Evolutionary conservation across 192 early-diverging fungal genomes (phyloP).

Genomic region (Funneliformis mosseae): DNA sequence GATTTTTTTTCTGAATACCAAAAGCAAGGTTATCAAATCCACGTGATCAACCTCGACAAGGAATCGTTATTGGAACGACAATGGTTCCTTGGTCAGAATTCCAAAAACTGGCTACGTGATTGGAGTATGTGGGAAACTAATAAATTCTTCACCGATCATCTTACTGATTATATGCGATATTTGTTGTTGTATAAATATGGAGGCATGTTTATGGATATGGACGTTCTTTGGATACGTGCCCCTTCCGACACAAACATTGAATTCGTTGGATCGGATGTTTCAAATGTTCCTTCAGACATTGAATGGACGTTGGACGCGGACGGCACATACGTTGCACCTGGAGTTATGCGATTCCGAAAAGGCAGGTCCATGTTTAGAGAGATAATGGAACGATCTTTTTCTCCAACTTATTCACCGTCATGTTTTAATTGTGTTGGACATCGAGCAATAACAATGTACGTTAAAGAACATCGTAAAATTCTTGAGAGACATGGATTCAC

Average conservation of each 20-base stretch:
- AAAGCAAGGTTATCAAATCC: constrained; percentile 55
- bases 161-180: constrained; percentile 58
- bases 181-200: constrained; percentile 61
- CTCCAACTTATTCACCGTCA: constrained; percentile 49
- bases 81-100: constrained; percentile 61
- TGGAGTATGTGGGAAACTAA: constrained; percentile 59
- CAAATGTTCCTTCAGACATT: constrained; percentile 45
- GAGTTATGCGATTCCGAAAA: constrained; percentile 60
- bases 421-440: constrained; percentile 66
- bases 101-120: constrained; percentile 51
- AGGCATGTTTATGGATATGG: constrained; percentile 68
- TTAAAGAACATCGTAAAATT: constrained; percentile 42
- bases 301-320: constrained; percentile 58
- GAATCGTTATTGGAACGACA: constrained; percentile 52
- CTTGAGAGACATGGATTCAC: constrained; percentile 49
- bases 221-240: constrained; percentile 58
- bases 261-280: constrained; percentile 60
- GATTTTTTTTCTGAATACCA: constrained; percentile 57
- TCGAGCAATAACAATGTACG: constrained; percentile 59
- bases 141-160: constrained; percentile 53
- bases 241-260: constrained; percentile 53
- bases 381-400: constrained; percentile 54
- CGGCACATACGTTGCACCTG: constrained; percentile 55
- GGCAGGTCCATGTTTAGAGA: constrained; percentile 58
- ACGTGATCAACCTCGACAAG: constrained; percentile 57